A percentile compares a stretch with the other conserved stretches of the same genome.
Conservation (phyloP, 2,329 filamentous ascomycete genomes). For the Drechslerella coelobrocha region DNA sequence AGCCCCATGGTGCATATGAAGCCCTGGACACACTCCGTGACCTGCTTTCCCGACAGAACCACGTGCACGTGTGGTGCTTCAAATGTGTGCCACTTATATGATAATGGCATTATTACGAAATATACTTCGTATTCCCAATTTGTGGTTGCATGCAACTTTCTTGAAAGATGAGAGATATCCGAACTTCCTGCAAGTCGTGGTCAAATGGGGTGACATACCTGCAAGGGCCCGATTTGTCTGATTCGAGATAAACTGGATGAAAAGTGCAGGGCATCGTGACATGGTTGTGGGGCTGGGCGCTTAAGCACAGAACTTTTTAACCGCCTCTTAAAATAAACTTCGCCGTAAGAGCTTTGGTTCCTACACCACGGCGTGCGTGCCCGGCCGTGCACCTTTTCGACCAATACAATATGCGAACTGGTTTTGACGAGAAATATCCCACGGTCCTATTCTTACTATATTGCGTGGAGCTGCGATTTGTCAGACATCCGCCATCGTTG, state of each 20-base stretch:
- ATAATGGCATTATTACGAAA: background rate
- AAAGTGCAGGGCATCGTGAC: conserved; percentile 25
- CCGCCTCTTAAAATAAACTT: conserved; percentile 47
- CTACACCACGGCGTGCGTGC: no score
- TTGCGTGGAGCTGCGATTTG: background rate
- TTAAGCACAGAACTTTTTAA: conserved; percentile 43
- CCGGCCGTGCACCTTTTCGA: no score
- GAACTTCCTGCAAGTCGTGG: conserved; percentile 17
- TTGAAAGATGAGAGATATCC: background rate
- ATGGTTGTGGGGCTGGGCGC: conserved; percentile 46
- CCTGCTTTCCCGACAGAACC: no score
- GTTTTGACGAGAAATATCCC: no score
- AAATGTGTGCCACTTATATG: background rate
- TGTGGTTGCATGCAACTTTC: background rate
- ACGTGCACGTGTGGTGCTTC: no score
- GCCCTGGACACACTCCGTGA: background rate
- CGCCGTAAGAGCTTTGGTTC: background rate
- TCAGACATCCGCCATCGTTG: no score
- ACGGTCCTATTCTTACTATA: no score
- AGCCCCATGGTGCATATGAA: background rate
- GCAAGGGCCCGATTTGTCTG: conserved; percentile 31
- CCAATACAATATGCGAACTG: no score
- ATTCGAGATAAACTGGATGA: conserved; percentile 25
- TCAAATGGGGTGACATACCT: conserved; percentile 22
- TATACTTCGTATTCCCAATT: background rate